Percentiles rank a stretch among this genome's conserved stretches.
phyloP scores from a whole-genome alignment of 441 rosid genomes.

The Rhodomyrtus psidioides region DNA sequence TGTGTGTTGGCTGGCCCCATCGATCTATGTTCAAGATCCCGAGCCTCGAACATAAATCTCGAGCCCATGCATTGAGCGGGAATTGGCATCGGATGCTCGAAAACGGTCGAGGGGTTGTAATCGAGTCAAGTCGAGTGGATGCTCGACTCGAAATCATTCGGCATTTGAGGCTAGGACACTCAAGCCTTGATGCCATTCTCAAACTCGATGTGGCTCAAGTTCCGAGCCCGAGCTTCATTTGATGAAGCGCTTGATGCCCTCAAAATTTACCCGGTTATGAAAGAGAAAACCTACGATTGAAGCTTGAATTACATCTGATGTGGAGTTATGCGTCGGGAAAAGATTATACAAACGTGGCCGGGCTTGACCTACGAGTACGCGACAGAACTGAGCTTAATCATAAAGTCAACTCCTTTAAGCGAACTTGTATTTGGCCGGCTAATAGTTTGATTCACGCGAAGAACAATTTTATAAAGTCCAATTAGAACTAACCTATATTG shows the following conservation, averaged over 20 bases:
- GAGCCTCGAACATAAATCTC: no score
- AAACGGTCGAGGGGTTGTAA: background rate
- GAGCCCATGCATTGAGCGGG: background rate
- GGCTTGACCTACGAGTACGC: background rate
- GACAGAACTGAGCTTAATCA: background rate
- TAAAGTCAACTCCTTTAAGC: background rate
- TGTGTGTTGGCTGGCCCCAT: background rate
- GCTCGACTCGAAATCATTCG: no score
- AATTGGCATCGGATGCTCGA: background rate
- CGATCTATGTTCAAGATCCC: no score
- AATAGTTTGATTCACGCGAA: background rate
- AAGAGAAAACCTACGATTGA: background rate
- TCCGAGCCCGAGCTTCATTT: no score
- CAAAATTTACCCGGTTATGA: background rate
- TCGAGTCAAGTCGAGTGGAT: background rate
- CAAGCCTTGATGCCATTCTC: no score
- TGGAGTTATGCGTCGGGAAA: background rate
- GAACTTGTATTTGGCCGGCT: background rate
- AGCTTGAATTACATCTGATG: background rate
- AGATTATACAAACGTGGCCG: no score
- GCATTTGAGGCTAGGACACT: no score
- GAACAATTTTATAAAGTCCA: background rate
- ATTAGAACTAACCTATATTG: background rate
- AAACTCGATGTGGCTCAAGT: no score
- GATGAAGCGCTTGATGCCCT: no score